Conservation (phyloP, 768 basidiomycete genomes). For the Neoboletus magnificus region DNA sequence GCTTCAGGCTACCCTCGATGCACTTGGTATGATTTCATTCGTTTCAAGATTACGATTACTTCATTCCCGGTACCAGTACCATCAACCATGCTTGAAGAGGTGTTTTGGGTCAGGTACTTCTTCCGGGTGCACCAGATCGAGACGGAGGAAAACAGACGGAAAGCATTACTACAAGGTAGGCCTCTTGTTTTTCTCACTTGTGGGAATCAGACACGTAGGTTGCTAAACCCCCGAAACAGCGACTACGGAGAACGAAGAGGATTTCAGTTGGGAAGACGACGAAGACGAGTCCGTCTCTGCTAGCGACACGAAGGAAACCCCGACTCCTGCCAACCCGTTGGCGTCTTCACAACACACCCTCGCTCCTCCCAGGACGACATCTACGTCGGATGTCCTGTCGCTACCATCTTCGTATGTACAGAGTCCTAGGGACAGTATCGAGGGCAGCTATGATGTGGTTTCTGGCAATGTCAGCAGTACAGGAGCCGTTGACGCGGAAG, state of each 20-base stretch:
- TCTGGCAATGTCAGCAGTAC: conserved; percentile 48
- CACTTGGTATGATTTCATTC: conserved; percentile 50
- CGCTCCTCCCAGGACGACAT: conserved; percentile 20
- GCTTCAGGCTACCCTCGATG: conserved; percentile 50
- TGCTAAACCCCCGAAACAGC: conserved; percentile 34
- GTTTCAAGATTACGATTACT: conserved; percentile 1
- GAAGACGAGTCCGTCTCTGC: conserved; percentile 61
- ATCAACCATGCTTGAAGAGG: conserved; percentile 52
- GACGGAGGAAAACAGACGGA: conserved; percentile 73
- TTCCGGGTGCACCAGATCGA: conserved; percentile 83
- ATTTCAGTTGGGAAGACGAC: conserved; percentile 90
- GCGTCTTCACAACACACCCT: conserved; percentile 24
- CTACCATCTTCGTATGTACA: conserved; percentile 34
- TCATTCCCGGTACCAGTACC: conserved; percentile 53
- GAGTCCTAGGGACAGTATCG: conserved; percentile 56
- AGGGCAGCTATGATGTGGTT: conserved; percentile 67
- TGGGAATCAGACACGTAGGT: neutral
- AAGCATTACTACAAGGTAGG: conserved; percentile 70
- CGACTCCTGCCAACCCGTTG: conserved; percentile 7
- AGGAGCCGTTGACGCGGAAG: conserved; percentile 32
- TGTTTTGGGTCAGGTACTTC: conserved; percentile 89
- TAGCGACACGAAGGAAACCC: conserved; percentile 8
- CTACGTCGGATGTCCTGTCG: conserved; percentile 19
- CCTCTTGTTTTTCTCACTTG: neutral
- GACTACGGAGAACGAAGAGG: conserved; percentile 72